Evolutionary conservation across 1,284 basidiomycete species (phyloP).

Genomic region (Trametes sp.): DNA sequence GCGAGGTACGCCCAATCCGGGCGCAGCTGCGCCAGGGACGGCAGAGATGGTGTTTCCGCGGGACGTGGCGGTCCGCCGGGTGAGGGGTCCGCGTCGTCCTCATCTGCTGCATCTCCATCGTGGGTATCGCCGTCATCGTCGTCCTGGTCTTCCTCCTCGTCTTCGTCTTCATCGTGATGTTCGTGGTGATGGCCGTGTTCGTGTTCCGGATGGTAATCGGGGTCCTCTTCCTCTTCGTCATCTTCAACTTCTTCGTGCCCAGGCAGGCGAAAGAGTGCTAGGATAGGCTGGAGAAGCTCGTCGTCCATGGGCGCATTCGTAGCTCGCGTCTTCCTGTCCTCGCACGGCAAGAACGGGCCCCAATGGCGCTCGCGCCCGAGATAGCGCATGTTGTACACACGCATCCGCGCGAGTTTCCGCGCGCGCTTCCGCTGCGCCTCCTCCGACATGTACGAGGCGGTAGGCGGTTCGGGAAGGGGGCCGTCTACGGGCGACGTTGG

Average conservation of each 20-base stretch:
- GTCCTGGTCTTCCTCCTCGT: not conserved
- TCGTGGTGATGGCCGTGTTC: slow-evolving; percentile 6
- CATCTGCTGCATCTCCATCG: not conserved
- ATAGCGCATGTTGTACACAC: slow-evolving; percentile 56
- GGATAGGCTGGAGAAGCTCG: slow-evolving; percentile 25
- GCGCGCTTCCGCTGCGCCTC: slow-evolving; percentile 40
- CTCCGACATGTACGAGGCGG: slow-evolving; percentile 21
- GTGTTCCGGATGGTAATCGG: not conserved
- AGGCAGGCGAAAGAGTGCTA: slow-evolving; percentile 21
- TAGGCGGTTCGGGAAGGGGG: not conserved
- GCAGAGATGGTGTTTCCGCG: slow-evolving; percentile 6
- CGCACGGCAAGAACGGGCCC: slow-evolving; percentile 52
- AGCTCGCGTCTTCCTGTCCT: not conserved
- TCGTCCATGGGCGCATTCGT: slow-evolving; percentile 7
- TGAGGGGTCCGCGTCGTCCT: not conserved
- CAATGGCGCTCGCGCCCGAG: slow-evolving; percentile 50
- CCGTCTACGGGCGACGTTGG: not conserved
- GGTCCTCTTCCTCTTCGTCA: slow-evolving; percentile 3
- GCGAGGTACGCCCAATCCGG: slow-evolving; percentile 42
- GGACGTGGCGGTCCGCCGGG: not conserved
- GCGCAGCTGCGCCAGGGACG: slow-evolving; percentile 26
- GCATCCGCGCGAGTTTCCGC: slow-evolving; percentile 49
- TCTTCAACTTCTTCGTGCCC: slow-evolving; percentile 2
- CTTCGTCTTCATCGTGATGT: not conserved
- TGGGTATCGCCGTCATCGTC: not conserved